Percentiles rank a stretch among this genome's conserved stretches.
phyloP scores from a whole-genome alignment of 352 stramenopile species.

The Phytophthora tubulina region DNA sequence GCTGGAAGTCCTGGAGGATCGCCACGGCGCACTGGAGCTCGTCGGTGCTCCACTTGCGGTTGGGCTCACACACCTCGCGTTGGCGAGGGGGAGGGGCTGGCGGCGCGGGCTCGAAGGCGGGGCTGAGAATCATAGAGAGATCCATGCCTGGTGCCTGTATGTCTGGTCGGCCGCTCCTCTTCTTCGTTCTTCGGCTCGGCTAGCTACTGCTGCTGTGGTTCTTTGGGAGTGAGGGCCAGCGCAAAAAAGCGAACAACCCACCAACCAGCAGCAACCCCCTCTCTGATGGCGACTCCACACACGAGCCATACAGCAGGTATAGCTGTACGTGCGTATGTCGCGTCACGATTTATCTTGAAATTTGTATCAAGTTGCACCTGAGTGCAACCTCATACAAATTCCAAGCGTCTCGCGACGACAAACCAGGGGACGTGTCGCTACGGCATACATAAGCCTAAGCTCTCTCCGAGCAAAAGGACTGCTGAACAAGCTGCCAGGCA shows the following conservation, averaged over 20 bases:
- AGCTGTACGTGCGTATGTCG: constrained; percentile 52
- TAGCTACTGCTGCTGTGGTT: too few species aligned
- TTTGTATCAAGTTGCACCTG: constrained; percentile 43
- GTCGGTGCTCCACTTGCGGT: constrained; percentile 52
- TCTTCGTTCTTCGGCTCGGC: constrained; percentile 7
- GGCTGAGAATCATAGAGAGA: constrained; percentile 64
- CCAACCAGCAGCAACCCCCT: constrained; percentile 39
- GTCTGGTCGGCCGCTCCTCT: constrained; percentile 11
- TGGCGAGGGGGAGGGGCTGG: constrained; percentile 5
- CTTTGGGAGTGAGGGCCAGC: constrained; percentile 39
- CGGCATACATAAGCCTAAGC: background rate
- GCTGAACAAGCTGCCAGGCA: background rate
- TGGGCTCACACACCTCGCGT: constrained; percentile 13
- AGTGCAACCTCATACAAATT: constrained; percentile 34
- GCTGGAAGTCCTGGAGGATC: constrained; percentile 74
- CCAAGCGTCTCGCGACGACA: constrained; percentile 24
- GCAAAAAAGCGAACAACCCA: constrained; percentile 27
- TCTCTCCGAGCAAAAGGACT: background rate
- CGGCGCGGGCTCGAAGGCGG: constrained; percentile 33
- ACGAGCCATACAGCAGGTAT: constrained; percentile 32
- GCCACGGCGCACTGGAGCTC: constrained; percentile 71
- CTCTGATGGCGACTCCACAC: constrained; percentile 48
- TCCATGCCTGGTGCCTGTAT: constrained; percentile 44
- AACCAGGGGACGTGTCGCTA: constrained; percentile 6
- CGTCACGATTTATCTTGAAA: constrained; percentile 46